Percentiles rank a stretch among this genome's conserved stretches.
These are phyloP conservation scores for Candida arabinofermentans DNA, from an alignment of 805 yeast species.

Conservation along the genomic window DNA sequence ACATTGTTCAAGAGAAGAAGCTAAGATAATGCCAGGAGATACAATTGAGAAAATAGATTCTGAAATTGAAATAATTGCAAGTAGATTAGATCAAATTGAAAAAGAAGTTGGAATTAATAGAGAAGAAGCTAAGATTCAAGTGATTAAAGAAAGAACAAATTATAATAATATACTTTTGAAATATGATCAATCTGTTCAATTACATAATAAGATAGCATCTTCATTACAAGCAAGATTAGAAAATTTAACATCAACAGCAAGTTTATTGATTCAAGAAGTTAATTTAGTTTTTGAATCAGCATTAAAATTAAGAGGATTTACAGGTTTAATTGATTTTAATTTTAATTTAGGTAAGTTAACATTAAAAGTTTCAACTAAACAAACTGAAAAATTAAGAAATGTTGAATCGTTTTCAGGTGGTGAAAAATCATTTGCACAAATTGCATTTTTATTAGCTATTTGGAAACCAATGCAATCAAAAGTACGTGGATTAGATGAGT, in stretches of 20 bases:
- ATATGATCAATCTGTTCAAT: slow-evolving; percentile 30
- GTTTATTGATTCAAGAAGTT: slow-evolving; percentile 43
- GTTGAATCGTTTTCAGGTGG: slow-evolving; percentile 93
- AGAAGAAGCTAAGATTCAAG: slow-evolving; percentile 49
- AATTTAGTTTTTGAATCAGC: slow-evolving; percentile 56
- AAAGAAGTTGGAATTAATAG: slow-evolving; percentile 48
- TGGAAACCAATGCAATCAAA: slow-evolving; percentile 92
- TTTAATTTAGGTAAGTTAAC: slow-evolving; percentile 45
- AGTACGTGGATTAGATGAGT: slow-evolving; percentile 90
- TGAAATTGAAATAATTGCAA: slow-evolving; percentile 44
- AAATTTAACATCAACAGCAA: slow-evolving; percentile 37
- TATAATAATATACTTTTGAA: slow-evolving; percentile 40
- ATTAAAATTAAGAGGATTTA: slow-evolving; percentile 62
- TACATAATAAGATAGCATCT: slow-evolving; percentile 26
- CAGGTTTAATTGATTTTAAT: slow-evolving; percentile 68
- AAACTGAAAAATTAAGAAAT: slow-evolving; percentile 54
- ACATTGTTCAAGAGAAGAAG: slow-evolving; percentile 46
- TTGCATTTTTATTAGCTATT: slow-evolving; percentile 79
- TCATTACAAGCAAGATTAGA: slow-evolving; percentile 42
- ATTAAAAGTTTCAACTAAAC: slow-evolving; percentile 59
- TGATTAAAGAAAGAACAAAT: slow-evolving; percentile 39
- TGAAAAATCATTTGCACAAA: slow-evolving; percentile 91
- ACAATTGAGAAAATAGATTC: slow-evolving; percentile 44
- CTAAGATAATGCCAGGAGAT: slow-evolving; percentile 36
- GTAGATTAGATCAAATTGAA: slow-evolving; percentile 49